Percentiles rank a stretch among this genome's conserved stretches.
These are phyloP conservation scores for Lipomyces yamanashiensis DNA, from an alignment of 805 yeast genomes.

Conservation along the genomic window DNA sequence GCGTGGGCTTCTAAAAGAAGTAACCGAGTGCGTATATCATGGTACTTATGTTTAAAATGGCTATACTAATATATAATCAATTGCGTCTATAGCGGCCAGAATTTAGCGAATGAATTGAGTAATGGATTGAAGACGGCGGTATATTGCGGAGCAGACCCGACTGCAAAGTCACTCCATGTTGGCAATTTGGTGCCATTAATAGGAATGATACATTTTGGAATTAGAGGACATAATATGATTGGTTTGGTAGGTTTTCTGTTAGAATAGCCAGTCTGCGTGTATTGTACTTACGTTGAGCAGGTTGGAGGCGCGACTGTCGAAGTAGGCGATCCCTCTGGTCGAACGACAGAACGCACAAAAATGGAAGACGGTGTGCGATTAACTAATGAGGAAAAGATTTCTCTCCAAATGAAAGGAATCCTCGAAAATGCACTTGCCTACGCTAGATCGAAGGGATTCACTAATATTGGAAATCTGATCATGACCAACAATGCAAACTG, in stretches of 20 bases:
- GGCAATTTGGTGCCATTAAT: constrained; percentile 90
- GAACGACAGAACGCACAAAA: constrained; percentile 70
- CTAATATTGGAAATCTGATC: constrained; percentile 48
- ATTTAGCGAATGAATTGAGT: constrained; percentile 10
- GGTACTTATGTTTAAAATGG: too few relatives aligned
- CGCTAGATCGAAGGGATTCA: constrained; percentile 56
- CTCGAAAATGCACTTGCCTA: constrained; percentile 65
- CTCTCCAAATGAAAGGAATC: constrained; percentile 64
- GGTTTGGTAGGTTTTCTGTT: constrained; percentile 59
- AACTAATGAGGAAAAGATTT: constrained; percentile 63
- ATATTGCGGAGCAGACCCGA: constrained; percentile 96
- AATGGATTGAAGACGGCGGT: constrained; percentile 43
- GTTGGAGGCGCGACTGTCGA: constrained; percentile 91
- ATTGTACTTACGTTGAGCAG: constrained; percentile 4
- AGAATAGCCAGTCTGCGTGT: too few relatives aligned
- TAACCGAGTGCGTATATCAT: constrained; percentile 15
- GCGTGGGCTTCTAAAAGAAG: constrained; percentile 26
- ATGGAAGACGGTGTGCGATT: constrained; percentile 59
- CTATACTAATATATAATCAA: not conserved
- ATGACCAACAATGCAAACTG: constrained; percentile 73
- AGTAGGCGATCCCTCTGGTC: constrained; percentile 97
- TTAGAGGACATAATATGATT: constrained; percentile 79
- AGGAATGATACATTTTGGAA: constrained; percentile 78
- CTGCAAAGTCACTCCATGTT: constrained; percentile 85
- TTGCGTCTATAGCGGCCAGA: constrained; percentile 4